Percentiles rank a stretch among this genome's conserved stretches.
Evolutionary conservation across 2,329 filamentous ascomycete species (phyloP).

Genomic region (Fusarium sp.): DNA sequence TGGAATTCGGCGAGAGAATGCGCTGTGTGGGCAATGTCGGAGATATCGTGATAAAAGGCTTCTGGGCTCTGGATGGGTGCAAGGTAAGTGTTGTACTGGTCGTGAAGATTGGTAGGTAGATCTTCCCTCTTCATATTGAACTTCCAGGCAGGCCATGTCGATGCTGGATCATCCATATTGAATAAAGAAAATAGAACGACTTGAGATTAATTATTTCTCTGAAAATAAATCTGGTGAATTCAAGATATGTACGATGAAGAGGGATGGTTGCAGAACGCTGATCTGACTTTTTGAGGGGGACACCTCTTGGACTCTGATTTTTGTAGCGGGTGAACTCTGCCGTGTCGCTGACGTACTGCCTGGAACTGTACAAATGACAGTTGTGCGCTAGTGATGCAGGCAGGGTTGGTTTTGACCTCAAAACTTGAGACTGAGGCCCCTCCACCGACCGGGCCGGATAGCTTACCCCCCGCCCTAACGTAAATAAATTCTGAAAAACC

Average conservation of each 20-base stretch:
- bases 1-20: slow-evolving; percentile 63
- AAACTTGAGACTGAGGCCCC: neutral
- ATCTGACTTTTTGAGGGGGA: neutral
- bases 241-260: neutral
- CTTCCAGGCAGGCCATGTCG: slow-evolving; percentile 69
- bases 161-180: slow-evolving; percentile 63
- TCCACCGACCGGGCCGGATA: too few relatives aligned
- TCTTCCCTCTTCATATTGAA: slow-evolving; percentile 69
- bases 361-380: neutral
- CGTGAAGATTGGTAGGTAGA: slow-evolving; percentile 66
- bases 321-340: neutral
- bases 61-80: slow-evolving; percentile 67
- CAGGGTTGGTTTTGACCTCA: neutral
- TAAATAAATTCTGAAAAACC: neutral
- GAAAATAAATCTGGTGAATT: accelerated
- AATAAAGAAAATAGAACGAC: accelerated
- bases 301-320: neutral
- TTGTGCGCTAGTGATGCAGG: neutral
- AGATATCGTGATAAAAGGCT: slow-evolving; percentile 69
- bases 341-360: neutral
- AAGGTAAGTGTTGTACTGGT: slow-evolving; percentile 68
- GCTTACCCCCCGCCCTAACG: neutral
- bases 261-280: neutral
- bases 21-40: slow-evolving; percentile 64
- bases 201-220: accelerated